Percentiles rank a stretch among this genome's conserved stretches.
These are phyloP conservation scores for Venturia asperata DNA, from an alignment of 2,329 filamentous ascomycete species.

Conservation along the genomic window DNA sequence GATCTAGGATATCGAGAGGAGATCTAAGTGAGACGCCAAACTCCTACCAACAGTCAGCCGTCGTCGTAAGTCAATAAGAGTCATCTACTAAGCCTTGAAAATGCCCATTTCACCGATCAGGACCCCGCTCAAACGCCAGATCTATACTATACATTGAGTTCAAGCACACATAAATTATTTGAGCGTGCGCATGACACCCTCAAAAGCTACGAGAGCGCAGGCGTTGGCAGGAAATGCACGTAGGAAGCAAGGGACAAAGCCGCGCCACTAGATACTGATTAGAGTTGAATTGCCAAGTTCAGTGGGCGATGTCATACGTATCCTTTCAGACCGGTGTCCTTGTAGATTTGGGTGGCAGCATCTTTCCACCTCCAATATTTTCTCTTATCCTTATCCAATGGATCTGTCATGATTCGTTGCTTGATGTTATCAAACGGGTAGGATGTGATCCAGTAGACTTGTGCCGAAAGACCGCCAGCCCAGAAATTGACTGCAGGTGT, in stretches of 20 bases:
- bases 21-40: background rate
- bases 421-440: conserved; percentile 94
- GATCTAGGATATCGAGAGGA: conserved; percentile 12
- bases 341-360: conserved; percentile 69
- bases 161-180: background rate
- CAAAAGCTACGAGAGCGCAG: conserved; percentile 86
- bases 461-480: conserved; percentile 87
- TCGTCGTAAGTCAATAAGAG: background rate
- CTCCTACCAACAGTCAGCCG: background rate
- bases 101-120: background rate
- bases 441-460: conserved; percentile 88
- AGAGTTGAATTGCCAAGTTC: background rate
- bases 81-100: background rate
- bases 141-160: background rate
- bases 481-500: conserved; percentile 88
- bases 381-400: conserved; percentile 59
- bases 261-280: conserved; percentile 53
- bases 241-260: conserved; percentile 88
- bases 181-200: conserved; percentile 67
- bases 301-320: conserved; percentile 40
- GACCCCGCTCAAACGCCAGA: background rate
- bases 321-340: conserved; percentile 66
- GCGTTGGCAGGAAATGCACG: conserved; percentile 94
- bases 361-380: conserved; percentile 71
- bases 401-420: conserved; percentile 95